A percentile compares a stretch with the other conserved stretches of the same genome.
Evolutionary conservation across 2,329 filamentous ascomycete genomes (phyloP).

Genomic region (Fusarium illudens): DNA sequence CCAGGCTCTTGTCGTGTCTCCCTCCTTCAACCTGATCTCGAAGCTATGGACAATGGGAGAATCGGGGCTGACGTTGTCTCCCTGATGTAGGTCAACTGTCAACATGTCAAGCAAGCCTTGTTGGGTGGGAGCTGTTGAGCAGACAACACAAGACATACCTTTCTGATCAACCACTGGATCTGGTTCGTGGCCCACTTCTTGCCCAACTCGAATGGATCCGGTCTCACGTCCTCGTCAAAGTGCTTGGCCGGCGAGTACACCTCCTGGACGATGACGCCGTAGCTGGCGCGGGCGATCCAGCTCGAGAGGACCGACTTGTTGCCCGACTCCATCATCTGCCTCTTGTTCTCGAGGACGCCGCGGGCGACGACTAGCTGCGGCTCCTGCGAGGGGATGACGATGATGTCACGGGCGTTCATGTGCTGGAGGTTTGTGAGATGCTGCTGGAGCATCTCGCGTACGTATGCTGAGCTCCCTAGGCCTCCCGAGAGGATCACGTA

Average conservation of each 20-base stretch:
- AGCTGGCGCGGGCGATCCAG: constrained; percentile 38
- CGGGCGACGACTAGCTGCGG: constrained; percentile 27
- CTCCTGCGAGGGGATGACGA: constrained; percentile 28
- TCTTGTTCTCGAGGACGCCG: constrained; percentile 29
- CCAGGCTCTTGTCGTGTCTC: constrained; percentile 48
- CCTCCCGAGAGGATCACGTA: constrained; percentile 57
- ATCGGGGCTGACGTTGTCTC: constrained; percentile 51
- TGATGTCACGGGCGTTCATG: constrained; percentile 35
- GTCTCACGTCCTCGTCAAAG: constrained; percentile 34
- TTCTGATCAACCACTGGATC: constrained; percentile 38
- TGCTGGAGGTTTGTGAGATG: constrained; percentile 47
- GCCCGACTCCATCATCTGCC: constrained; percentile 18
- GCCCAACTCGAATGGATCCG: constrained; percentile 24
- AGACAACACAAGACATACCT: constrained; percentile 6
- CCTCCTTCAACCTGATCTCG: constrained; percentile 45
- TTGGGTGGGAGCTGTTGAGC: too few relatives aligned
- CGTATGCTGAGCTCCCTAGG: constrained; percentile 56
- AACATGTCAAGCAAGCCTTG: not conserved
- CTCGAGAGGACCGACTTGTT: constrained; percentile 19
- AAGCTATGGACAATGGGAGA: constrained; percentile 45
- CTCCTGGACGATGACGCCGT: constrained; percentile 33
- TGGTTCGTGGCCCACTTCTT: constrained; percentile 35
- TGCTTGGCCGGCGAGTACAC: constrained; percentile 27
- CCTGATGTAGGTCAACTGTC: constrained; percentile 40
- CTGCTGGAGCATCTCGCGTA: constrained; percentile 54